Conservation (phyloP, 805 yeast genomes). For the Zygoascus biomembranicola region DNA sequence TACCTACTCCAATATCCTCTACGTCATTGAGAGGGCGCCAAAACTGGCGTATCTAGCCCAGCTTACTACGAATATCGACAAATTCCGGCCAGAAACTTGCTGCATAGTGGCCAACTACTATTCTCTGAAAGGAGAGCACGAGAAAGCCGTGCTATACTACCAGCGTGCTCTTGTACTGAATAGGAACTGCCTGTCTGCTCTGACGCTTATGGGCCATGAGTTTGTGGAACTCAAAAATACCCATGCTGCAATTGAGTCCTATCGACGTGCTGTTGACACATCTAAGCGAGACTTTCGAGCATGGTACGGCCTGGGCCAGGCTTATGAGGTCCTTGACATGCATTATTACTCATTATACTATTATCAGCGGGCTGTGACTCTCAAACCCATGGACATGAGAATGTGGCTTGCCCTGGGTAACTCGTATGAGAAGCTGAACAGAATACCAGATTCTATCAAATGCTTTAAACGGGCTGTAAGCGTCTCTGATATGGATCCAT, state of each 20-base stretch:
- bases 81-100: conserved; percentile 88
- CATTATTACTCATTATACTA: conserved; percentile 85
- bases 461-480: conserved; percentile 72
- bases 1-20: conserved; percentile 86
- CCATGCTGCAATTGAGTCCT: conserved; percentile 95
- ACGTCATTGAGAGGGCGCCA: conserved; percentile 83
- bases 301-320: conserved; percentile 98
- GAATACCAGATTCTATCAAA: conserved; percentile 64
- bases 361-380: conserved; percentile 80
- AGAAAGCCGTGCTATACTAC: conserved; percentile 87
- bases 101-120: conserved; percentile 91
- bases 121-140: conserved; percentile 87
- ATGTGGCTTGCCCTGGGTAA: conserved; percentile 96
- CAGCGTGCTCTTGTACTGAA: conserved; percentile 80
- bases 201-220: conserved; percentile 99
- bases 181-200: conserved; percentile 75
- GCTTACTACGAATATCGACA: conserved; percentile 70
- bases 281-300: conserved; percentile 87
- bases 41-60: conserved; percentile 85
- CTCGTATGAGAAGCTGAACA: conserved; percentile 74
- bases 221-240: conserved; percentile 93
- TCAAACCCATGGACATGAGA: conserved; percentile 81
- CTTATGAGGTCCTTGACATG: conserved; percentile 95
- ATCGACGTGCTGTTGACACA: conserved; percentile 86
- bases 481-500: conserved; percentile 46